phyloP scores from a whole-genome alignment of 1,284 basidiomycete genomes.

The Naganishia sp. region DNA sequence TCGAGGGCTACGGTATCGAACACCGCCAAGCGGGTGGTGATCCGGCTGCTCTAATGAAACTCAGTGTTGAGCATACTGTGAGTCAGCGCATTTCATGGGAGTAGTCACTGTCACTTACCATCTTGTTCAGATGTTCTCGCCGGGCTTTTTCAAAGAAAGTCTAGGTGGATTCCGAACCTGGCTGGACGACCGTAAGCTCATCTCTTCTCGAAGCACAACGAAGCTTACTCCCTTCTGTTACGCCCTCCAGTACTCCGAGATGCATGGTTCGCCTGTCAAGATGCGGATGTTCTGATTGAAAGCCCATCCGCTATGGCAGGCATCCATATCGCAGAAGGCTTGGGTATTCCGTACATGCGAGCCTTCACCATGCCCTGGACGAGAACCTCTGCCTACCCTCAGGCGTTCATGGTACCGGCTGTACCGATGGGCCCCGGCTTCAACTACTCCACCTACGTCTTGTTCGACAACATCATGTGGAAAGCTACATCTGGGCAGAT shows the following conservation, averaged over 20 bases:
- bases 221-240: neutral
- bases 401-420: conserved; percentile 63
- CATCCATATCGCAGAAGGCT: conserved; percentile 75
- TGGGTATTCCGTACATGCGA: conserved; percentile 66
- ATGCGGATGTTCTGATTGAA: conserved; percentile 69
- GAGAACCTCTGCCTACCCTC: conserved; percentile 65
- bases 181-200: conserved; percentile 67
- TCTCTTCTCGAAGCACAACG: no score
- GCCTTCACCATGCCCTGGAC: conserved; percentile 77
- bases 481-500: conserved; percentile 69
- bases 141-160: conserved; percentile 76
- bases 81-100: conserved; percentile 48
- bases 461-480: conserved; percentile 71
- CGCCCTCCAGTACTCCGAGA: conserved; percentile 61
- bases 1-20: conserved; percentile 66
- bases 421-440: conserved; percentile 54
- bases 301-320: conserved; percentile 74
- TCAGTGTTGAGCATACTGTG: conserved; percentile 57
- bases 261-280: conserved; percentile 69
- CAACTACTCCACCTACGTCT: conserved; percentile 44
- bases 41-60: conserved; percentile 65
- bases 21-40: conserved; percentile 75
- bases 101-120: conserved; percentile 19
- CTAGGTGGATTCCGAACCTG: conserved; percentile 68
- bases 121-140: conserved; percentile 67